Evolutionary conservation across 768 basidiomycete species (phyloP).

Genomic region (Filobasidium floriforme): DNA sequence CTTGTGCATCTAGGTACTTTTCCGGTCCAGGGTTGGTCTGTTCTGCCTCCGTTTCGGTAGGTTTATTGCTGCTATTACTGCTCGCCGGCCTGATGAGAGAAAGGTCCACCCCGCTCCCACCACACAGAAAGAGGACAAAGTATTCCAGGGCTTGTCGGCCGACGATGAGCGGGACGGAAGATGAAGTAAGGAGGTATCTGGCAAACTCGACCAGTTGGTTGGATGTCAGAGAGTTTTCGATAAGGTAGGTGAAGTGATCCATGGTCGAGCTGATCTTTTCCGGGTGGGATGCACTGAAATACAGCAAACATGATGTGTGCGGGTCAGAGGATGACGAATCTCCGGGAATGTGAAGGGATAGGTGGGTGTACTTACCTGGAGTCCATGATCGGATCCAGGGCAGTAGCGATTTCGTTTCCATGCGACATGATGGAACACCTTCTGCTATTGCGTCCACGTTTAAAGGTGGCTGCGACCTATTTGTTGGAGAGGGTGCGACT

Average conservation of each 20-base stretch:
- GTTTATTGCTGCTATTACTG: slow-evolving; percentile 24
- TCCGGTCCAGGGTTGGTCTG: slow-evolving; percentile 48
- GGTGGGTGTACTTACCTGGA: slow-evolving; percentile 1
- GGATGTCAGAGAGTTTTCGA: background rate
- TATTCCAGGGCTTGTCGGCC: slow-evolving; percentile 80
- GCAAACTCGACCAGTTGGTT: slow-evolving; percentile 57
- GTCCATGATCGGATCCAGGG: slow-evolving; percentile 5
- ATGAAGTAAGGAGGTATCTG: slow-evolving; percentile 65
- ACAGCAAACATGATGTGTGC: background rate
- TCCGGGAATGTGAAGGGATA: background rate
- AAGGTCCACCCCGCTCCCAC: slow-evolving; percentile 47
- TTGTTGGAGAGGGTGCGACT: too few relatives aligned
- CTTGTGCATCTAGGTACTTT: slow-evolving; percentile 17
- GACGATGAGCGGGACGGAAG: slow-evolving; percentile 70
- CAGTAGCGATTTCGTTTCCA: background rate
- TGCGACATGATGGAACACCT: background rate
- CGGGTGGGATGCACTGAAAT: background rate
- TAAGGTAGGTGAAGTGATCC: background rate
- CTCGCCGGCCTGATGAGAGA: slow-evolving; percentile 43
- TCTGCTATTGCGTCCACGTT: background rate
- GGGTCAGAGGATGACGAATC: background rate
- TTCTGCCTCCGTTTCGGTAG: slow-evolving; percentile 49
- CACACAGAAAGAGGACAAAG: slow-evolving; percentile 52
- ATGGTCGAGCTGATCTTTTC: slow-evolving; percentile 7
- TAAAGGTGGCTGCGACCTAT: background rate